Percentiles rank a stretch among this genome's conserved stretches.
Evolutionary conservation across 495 filamentous ascomycete genomes (phyloP).

Genomic region (Bathelium albidoporum): DNA sequence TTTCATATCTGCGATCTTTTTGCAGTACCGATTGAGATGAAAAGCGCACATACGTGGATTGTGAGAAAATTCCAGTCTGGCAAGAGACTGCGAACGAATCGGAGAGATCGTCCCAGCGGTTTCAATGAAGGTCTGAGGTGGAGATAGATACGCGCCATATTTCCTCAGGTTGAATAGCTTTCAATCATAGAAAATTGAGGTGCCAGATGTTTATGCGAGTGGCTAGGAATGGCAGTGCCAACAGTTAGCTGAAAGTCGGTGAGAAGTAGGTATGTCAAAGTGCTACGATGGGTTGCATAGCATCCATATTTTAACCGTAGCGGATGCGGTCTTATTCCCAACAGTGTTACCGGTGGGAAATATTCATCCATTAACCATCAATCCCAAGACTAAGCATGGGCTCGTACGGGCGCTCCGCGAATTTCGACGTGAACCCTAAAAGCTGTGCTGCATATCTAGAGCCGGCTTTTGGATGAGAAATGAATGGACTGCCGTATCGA

Average conservation of each 20-base stretch:
- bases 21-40: neutral
- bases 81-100: constrained; percentile 22
- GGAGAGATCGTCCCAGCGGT: constrained; percentile 18
- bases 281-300: no score
- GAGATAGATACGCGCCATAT: neutral
- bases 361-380: no score
- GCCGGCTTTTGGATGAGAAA: no score
- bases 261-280: no score
- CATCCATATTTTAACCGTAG: no score
- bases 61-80: constrained; percentile 69
- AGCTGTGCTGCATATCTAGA: neutral
- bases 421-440: neutral
- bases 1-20: neutral
- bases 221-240: no score
- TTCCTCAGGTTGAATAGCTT: neutral
- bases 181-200: neutral
- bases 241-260: no score
- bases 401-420: no score
- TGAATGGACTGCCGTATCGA: no score
- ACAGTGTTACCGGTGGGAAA: no score
- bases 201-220: neutral
- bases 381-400: no score
- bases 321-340: no score
- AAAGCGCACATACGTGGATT: constrained; percentile 6
- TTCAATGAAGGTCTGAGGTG: constrained; percentile 5